Conservation (phyloP, 306 rosid genomes). For the Malus orientalis region DNA sequence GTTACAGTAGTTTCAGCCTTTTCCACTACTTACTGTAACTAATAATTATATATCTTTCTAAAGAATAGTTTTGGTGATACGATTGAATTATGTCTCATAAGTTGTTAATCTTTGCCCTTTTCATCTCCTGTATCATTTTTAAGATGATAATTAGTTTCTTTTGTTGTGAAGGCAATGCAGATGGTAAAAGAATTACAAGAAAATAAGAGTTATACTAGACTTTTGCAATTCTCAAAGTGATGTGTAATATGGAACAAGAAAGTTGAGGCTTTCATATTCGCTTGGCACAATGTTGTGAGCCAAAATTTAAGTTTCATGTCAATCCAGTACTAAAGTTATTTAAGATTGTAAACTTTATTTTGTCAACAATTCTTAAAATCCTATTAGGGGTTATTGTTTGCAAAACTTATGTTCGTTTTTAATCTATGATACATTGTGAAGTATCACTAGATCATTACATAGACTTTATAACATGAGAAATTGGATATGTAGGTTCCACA, state of each 20-base stretch:
- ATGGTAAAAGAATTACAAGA: constrained; percentile 64
- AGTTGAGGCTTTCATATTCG: constrained; percentile 4
- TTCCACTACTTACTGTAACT: not conserved
- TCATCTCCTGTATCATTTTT: not conserved
- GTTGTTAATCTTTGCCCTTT: not conserved
- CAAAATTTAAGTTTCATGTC: not conserved
- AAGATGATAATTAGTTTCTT: not conserved
- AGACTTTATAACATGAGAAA: constrained; percentile 18
- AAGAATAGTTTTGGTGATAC: not conserved
- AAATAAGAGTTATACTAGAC: constrained; percentile 73
- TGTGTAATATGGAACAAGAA: not conserved
- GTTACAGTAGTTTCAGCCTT: not conserved
- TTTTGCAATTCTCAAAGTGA: constrained; percentile 76
- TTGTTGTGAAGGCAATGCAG: constrained; percentile 61
- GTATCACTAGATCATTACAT: not conserved
- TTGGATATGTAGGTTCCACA: constrained; percentile 46
- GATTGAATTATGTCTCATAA: not conserved
- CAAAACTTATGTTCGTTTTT: not conserved
- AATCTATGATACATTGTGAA: not conserved
- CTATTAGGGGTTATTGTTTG: not conserved
- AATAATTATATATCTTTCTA: not conserved
- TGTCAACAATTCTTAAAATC: not conserved
- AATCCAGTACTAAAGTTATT: not conserved
- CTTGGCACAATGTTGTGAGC: not conserved
- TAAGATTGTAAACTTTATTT: not conserved